Evolutionary conservation across 352 stramenopile genomes (phyloP).

Genomic region (Phytophthora pseudosyringae): DNA sequence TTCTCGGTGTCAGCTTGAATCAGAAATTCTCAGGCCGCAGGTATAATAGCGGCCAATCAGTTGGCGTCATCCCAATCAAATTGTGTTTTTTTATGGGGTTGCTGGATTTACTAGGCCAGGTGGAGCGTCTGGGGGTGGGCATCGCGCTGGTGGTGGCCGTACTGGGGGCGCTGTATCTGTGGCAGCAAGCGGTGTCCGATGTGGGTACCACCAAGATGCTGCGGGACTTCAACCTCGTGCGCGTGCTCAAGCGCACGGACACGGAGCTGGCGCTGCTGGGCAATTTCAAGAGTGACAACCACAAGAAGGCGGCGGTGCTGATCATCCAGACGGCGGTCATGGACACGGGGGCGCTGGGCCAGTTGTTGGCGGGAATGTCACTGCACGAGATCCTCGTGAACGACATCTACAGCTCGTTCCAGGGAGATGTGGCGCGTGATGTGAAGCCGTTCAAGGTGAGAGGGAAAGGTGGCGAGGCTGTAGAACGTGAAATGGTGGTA

Average conservation of each 20-base stretch:
- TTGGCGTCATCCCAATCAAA: conserved; percentile 30
- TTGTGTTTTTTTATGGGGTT: conserved; percentile 17
- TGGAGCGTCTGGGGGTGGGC: conserved; percentile 35
- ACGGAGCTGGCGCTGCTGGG: conserved; percentile 72
- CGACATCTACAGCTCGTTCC: conserved; percentile 86
- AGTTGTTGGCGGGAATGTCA: conserved; percentile 62
- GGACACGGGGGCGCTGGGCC: conserved; percentile 47
- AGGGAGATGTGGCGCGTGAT: conserved; percentile 68
- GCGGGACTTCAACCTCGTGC: conserved; percentile 62
- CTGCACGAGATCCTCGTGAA: conserved; percentile 77
- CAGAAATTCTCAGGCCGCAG: conserved; percentile 15
- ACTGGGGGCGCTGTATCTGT: conserved; percentile 42
- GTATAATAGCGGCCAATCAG: conserved; percentile 24
- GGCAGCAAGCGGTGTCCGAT: conserved; percentile 35
- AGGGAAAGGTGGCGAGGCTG: not conserved
- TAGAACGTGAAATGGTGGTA: not conserved
- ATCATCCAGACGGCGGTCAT: conserved; percentile 72
- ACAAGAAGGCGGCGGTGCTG: conserved; percentile 70
- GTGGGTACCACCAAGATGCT: conserved; percentile 46
- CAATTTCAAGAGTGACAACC: conserved; percentile 67
- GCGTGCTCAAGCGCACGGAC: conserved; percentile 72
- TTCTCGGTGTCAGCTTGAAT: conserved; percentile 5
- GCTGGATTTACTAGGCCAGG: conserved; percentile 25
- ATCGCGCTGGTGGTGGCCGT: conserved; percentile 36
- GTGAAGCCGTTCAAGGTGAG: conserved; percentile 79